Percentiles rank a stretch among this genome's conserved stretches.
These are phyloP conservation scores for Neoboletus brunneissimus DNA, from an alignment of 768 basidiomycete species.

Conservation along the genomic window DNA sequence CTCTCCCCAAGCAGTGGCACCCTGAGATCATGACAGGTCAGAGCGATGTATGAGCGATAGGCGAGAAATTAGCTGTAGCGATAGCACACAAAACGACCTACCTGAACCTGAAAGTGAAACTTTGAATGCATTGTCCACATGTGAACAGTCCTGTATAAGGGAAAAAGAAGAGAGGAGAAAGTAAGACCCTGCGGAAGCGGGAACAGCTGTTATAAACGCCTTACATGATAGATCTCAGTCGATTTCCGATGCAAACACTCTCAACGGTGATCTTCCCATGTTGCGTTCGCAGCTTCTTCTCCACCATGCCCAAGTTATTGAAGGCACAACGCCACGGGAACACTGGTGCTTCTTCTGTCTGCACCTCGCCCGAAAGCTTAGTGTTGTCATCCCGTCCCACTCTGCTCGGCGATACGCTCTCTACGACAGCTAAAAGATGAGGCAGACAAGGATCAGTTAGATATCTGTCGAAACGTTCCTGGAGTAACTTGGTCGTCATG, in stretches of 20 bases:
- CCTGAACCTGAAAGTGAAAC: constrained; percentile 12
- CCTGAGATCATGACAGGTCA: constrained; percentile 3
- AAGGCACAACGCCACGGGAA: constrained; percentile 9
- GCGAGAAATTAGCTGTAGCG: neutral
- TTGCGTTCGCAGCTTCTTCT: constrained; percentile 6
- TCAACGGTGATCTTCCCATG: constrained; percentile 3
- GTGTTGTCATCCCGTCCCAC: neutral
- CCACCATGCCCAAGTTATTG: constrained; percentile 15
- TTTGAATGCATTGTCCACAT: constrained; percentile 21
- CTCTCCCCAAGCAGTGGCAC: constrained; percentile 21
- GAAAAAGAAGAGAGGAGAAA: neutral
- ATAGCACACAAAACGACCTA: neutral
- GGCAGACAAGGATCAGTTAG: constrained; percentile 15
- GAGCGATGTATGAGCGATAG: neutral
- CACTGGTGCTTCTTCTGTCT: neutral
- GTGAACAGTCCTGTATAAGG: constrained; percentile 6
- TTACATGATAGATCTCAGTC: constrained; percentile 11
- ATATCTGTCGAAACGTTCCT: constrained; percentile 12
- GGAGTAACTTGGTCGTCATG: constrained; percentile 11
- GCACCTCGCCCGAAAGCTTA: neutral
- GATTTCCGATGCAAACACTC: constrained; percentile 8
- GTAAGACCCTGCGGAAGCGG: neutral
- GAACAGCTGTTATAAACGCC: neutral
- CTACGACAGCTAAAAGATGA: constrained; percentile 3
- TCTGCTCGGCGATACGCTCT: neutral